phyloP scores from a whole-genome alignment of 2,329 filamentous ascomycete species.

The Dactylellina sp. region DNA sequence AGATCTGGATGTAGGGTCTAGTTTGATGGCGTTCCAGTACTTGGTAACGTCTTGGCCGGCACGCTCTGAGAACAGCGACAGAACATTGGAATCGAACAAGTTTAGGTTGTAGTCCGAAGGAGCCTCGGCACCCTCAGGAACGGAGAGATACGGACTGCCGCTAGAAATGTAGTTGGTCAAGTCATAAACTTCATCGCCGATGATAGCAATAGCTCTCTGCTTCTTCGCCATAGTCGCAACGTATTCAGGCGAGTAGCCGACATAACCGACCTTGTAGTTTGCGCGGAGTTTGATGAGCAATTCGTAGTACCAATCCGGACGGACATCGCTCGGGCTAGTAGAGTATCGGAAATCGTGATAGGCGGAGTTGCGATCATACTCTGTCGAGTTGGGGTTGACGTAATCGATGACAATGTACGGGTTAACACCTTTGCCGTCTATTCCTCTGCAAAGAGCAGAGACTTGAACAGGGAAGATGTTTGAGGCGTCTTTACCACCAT shows the following conservation, averaged over 20 bases:
- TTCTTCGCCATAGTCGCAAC: constrained; percentile 75
- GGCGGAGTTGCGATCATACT: constrained; percentile 77
- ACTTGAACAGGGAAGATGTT: constrained; percentile 93
- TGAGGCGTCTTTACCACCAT: constrained; percentile 88
- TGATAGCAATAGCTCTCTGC: constrained; percentile 77
- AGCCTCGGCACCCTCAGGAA: constrained; percentile 68
- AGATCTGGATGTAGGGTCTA: constrained; percentile 70
- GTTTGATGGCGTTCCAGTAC: constrained; percentile 78
- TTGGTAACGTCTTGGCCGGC: constrained; percentile 84
- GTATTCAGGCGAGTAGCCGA: constrained; percentile 85
- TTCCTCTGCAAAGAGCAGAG: constrained; percentile 86
- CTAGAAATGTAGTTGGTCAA: constrained; percentile 84
- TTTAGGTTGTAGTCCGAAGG: constrained; percentile 65
- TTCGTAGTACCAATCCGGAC: constrained; percentile 92
- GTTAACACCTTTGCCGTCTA: constrained; percentile 73
- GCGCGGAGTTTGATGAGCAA: constrained; percentile 81
- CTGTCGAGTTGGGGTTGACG: constrained; percentile 76
- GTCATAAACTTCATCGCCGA: constrained; percentile 86
- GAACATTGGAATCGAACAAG: constrained; percentile 83
- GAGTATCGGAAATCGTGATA: constrained; percentile 95
- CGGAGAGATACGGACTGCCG: constrained; percentile 71
- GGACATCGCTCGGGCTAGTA: constrained; percentile 76
- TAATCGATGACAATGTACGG: constrained; percentile 86
- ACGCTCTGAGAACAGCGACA: constrained; percentile 79
- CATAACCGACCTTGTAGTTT: constrained; percentile 84